Base-by-base conservation (phyloP, 805 yeast species). In the Ogataea paraovalis region DNA sequence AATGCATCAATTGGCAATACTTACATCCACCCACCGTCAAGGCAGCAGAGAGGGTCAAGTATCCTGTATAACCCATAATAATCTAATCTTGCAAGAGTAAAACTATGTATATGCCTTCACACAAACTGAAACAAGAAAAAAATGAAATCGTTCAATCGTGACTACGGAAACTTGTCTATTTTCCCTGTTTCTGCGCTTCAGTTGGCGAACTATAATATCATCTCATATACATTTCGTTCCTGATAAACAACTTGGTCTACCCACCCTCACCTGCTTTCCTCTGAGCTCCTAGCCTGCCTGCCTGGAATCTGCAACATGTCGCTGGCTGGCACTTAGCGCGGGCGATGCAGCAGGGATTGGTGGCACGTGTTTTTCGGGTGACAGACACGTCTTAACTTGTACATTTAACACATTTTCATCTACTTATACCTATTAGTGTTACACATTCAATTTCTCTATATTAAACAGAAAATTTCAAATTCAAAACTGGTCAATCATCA, bases 1-100 rank as follows among this genome's bases (percentile, higher is more conserved):
- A n/a, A n/a, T n/a, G n/a, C n/a, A 25, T 25, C 28, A 25, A 25
- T 25, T 25, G 28, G 28, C 9, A 19, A 16, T 19, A 42, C 44
- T 42, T 42, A 42, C 44, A 68, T 43, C 70, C 69, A 42, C 72
- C 73, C 37, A 69, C 70, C 18, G 64, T 56, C 27, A 59, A 49
- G 34, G 65, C 58, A 5, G 68, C 68, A 30, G 60, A 50, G 40
- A 63, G 30, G 18, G 62, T 50, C 44, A 63, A 51, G 34, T 58
- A 60, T 42, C 66, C 61, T 22, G 38, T 34, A 20, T n/a, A 34
- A 18, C 38, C 38, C 38, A 34, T 34, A 34, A 7, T 34, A 30
- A 12, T 30, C 4, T 30, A 14, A 4, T 30, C 12, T 30, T 4
- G 34, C 6, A 30, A 30, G 14, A 14, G 34, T 30, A 30, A 30